Evolutionary conservation across 208 protist species (phyloP).

Genomic region (Wallacemonas sp.): DNA sequence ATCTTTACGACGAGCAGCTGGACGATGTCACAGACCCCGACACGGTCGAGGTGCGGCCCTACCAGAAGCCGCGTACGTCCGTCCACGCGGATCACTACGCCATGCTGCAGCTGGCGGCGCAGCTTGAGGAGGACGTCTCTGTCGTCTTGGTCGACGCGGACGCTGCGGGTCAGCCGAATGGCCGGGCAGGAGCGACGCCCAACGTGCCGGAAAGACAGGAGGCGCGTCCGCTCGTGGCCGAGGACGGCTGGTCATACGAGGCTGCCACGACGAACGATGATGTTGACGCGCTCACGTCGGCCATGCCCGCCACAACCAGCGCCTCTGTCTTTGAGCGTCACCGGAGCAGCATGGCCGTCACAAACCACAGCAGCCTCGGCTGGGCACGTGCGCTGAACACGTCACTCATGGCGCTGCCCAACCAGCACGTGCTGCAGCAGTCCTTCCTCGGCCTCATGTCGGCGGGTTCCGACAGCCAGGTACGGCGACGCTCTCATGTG

Average conservation of each 20-base stretch:
- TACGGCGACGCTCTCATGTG: no score
- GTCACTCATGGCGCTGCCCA: background rate
- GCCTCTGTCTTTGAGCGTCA: background rate
- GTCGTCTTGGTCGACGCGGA: background rate
- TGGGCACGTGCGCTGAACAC: background rate
- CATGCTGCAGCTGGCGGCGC: constrained; percentile 22
- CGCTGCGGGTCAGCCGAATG: background rate
- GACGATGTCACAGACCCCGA: constrained; percentile 14
- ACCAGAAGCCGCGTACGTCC: background rate
- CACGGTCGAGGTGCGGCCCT: background rate
- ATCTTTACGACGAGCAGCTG: constrained; percentile 29
- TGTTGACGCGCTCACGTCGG: no score
- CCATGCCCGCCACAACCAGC: no score
- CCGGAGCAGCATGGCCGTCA: background rate
- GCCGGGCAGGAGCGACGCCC: no score
- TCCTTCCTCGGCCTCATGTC: background rate
- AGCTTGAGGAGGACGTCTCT: constrained; percentile 4
- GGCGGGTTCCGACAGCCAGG: no score
- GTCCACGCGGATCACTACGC: constrained; percentile 19
- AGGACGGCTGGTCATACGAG: background rate
- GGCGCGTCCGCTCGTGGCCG: background rate
- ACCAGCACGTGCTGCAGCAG: background rate
- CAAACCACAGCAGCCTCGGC: background rate
- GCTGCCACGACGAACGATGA: no score
- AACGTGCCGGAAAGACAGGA: no score